Evolutionary conservation across 2,329 filamentous ascomycete genomes (phyloP), one percentile per base, ranked within the genome.

Genomic region (Fusarium nurragi): DNA sequence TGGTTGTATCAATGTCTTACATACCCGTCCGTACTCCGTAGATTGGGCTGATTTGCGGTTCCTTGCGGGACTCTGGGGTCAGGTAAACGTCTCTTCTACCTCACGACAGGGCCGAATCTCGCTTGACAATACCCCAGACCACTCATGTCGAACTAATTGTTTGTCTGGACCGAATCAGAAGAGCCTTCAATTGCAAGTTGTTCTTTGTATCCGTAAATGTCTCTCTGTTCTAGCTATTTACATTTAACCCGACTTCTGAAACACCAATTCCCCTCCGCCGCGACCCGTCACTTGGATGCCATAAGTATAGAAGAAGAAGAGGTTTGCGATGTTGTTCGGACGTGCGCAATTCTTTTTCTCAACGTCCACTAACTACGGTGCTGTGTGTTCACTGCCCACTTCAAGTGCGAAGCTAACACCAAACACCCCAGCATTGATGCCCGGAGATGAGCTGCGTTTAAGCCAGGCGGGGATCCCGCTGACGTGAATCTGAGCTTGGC

Each of bases 401-500:
- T 46, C 52, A 50, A 38, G 51, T 50, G 40, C 40, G 37, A 28
- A 54, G 40, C 23, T 59, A 21, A 34, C 32, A 34, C 32, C 16
- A 34, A 34, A 34, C 32, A 34, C 32, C 32, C 32, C 34, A 67
- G 70, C 70, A 72, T 72, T 68, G 49, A 67, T 39, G 38, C 21
- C 32, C 70, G 70, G 70, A 72, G 65, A 72, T 72, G 70, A 72
- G 70, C 47, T 71, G 54, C 65, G 63, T 55, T 50, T 46, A 53
- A 54, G 21, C 22, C 14, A 53, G 43, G 56, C 70, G 72, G 70
- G 70, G 70, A 70, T 72, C 53, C 32, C 26, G 69, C 67, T 68
- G 68, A 70, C 67, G 67, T 71, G 65, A 65, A 70, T 67, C 64
- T 72, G 68, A 72, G 68, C 63, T 71, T 62, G 59, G 58, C 67